phyloP scores from a whole-genome alignment of 768 basidiomycete species.

The Hygrocybe coccinea region DNA sequence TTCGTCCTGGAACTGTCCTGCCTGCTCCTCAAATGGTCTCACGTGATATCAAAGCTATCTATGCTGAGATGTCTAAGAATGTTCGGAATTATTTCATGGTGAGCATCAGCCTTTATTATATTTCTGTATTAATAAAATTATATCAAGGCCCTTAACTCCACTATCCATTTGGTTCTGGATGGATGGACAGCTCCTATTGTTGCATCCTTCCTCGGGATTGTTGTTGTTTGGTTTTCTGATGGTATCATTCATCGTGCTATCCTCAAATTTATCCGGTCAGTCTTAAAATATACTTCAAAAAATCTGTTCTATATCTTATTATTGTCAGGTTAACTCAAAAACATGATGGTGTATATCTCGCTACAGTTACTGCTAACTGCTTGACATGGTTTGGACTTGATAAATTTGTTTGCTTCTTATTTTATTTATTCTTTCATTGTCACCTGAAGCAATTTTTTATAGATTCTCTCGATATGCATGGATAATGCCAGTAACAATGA shows the following conservation, averaged over 20 bases:
- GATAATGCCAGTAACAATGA: conserved; percentile 33
- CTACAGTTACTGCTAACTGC: conserved; percentile 22
- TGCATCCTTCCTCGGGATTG: conserved; percentile 28
- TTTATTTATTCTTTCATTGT: not conserved
- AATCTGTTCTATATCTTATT: too few relatives aligned
- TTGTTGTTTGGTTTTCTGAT: conserved; percentile 26
- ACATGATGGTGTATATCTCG: conserved; percentile 29
- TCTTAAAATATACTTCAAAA: not conserved
- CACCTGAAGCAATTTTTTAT: not conserved
- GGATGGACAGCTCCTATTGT: conserved; percentile 32
- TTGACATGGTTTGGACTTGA: conserved; percentile 24
- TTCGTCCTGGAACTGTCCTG: conserved; percentile 23
- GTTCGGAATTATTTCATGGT: conserved; percentile 2
- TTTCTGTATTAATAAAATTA: not conserved
- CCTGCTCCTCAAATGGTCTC: conserved; percentile 23
- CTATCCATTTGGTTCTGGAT: conserved; percentile 31
- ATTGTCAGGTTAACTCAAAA: conserved; percentile 21
- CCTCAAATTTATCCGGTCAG: conserved; percentile 32
- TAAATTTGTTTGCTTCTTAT: conserved; percentile 18
- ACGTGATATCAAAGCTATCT: conserved; percentile 16
- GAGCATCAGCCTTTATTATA: not conserved
- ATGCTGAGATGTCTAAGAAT: conserved; percentile 8
- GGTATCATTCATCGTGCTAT: conserved; percentile 26
- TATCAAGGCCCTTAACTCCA: conserved; percentile 7
- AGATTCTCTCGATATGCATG: conserved; percentile 29